Conservation (phyloP, 148 eudicot species). For the Chenopodium album region DNA sequence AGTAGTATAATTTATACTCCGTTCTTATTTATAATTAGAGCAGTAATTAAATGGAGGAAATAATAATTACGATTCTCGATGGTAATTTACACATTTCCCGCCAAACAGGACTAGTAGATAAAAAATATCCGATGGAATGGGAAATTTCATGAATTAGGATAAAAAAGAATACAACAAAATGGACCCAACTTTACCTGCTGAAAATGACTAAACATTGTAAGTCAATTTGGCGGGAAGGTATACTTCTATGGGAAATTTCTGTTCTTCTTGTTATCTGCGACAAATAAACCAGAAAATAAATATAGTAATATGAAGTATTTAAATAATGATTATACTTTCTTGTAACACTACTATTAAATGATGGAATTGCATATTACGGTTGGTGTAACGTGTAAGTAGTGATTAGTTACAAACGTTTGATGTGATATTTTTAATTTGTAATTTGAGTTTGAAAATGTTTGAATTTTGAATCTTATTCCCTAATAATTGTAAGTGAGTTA, state of each 20-base stretch:
- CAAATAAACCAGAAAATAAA: neutral
- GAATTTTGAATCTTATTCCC: neutral
- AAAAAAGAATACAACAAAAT: neutral
- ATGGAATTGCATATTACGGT: neutral
- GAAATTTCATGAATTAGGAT: neutral
- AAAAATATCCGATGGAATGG: neutral
- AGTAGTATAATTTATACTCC: no score
- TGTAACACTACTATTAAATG: neutral
- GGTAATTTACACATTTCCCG: neutral
- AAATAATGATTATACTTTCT: neutral
- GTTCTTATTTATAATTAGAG: no score
- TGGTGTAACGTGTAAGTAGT: conserved; percentile 4
- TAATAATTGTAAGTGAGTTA: neutral
- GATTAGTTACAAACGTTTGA: conserved; percentile 1
- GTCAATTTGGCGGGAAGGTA: conserved; percentile 26
- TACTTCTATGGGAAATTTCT: neutral
- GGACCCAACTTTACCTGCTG: conserved; percentile 25
- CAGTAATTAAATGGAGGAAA: no score
- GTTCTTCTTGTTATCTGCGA: neutral
- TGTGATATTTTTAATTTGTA: neutral
- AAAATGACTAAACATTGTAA: conserved; percentile 12
- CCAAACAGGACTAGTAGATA: neutral
- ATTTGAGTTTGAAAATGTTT: neutral
- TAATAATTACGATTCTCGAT: no score
- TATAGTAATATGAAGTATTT: neutral